phyloP scores from a whole-genome alignment of 2,329 filamentous ascomycete genomes.

The Magnaporthiopsis incrustans region DNA sequence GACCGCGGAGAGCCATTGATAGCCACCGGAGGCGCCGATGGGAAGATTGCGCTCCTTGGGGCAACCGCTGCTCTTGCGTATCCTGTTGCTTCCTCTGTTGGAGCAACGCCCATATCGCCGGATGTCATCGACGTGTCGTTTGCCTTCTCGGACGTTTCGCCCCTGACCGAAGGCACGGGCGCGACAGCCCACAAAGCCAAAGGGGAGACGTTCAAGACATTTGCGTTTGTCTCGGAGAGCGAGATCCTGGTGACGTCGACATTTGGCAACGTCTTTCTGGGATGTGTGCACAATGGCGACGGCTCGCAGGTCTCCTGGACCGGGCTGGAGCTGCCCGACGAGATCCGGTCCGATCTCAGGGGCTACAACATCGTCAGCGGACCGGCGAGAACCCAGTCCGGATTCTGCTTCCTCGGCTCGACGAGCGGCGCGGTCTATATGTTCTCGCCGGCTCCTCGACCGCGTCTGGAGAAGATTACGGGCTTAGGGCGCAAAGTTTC shows the following conservation, averaged over 20 bases:
- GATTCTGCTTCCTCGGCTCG: constrained; percentile 39
- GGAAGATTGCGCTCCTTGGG: constrained; percentile 48
- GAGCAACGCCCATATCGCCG: neutral
- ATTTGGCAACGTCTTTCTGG: constrained; percentile 13
- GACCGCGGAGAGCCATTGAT: constrained; percentile 29
- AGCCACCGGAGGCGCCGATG: constrained; percentile 80
- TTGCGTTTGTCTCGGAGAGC: constrained; percentile 68
- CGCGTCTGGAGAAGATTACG: constrained; percentile 22
- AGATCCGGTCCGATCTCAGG: constrained; percentile 29
- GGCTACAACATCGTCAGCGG: constrained; percentile 36
- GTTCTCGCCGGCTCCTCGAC: constrained; percentile 23
- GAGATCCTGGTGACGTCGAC: constrained; percentile 51
- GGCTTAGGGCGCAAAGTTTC: constrained; percentile 40
- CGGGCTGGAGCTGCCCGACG: constrained; percentile 28
- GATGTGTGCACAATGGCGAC: constrained; percentile 2
- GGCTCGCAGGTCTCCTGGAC: constrained; percentile 30
- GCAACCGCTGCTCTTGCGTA: neutral
- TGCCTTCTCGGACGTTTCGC: constrained; percentile 5
- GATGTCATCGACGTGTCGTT: neutral
- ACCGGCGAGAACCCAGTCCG: constrained; percentile 17
- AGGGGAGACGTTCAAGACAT: constrained; percentile 14
- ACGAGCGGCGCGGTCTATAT: constrained; percentile 39
- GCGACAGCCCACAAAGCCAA: neutral
- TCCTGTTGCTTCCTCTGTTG: neutral
- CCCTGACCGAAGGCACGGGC: neutral